Conservation (phyloP, 768 basidiomycete species). For the Postia placenta region DNA sequence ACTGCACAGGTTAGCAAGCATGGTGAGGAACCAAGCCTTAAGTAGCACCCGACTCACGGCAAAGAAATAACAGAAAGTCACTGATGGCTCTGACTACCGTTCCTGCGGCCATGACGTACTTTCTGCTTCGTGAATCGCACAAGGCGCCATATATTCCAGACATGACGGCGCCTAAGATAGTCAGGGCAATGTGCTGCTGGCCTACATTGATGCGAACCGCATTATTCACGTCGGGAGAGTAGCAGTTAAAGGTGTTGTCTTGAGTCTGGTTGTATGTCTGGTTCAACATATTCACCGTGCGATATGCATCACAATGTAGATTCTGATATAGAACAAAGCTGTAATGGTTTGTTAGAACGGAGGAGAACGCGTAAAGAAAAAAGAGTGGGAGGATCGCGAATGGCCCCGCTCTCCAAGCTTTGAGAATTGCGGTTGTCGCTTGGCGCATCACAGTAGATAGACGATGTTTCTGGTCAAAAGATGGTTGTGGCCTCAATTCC, state of each 20-base stretch:
- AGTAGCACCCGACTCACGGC: background rate
- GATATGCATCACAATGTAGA: background rate
- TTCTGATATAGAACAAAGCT: too few species aligned
- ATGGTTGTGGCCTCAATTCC: too few species aligned
- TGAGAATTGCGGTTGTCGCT: too few species aligned
- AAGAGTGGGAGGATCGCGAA: too few species aligned
- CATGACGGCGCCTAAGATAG: background rate
- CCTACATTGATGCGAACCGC: background rate
- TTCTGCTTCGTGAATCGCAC: background rate
- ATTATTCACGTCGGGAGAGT: background rate
- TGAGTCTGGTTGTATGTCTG: background rate
- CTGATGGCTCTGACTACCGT: background rate
- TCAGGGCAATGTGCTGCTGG: background rate
- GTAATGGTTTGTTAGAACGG: background rate
- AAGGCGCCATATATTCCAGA: background rate
- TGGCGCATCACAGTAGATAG: too few species aligned
- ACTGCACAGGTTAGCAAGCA: background rate
- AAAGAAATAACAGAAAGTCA: background rate
- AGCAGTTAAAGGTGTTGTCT: background rate
- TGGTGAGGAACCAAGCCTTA: background rate
- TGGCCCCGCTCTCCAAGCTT: background rate
- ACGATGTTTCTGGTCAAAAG: too few species aligned
- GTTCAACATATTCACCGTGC: background rate
- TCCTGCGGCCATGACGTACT: background rate
- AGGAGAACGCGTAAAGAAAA: background rate